Evolutionary conservation across 1,284 basidiomycete species (phyloP).

Genomic region (Sphaerobolus stellatus): DNA sequence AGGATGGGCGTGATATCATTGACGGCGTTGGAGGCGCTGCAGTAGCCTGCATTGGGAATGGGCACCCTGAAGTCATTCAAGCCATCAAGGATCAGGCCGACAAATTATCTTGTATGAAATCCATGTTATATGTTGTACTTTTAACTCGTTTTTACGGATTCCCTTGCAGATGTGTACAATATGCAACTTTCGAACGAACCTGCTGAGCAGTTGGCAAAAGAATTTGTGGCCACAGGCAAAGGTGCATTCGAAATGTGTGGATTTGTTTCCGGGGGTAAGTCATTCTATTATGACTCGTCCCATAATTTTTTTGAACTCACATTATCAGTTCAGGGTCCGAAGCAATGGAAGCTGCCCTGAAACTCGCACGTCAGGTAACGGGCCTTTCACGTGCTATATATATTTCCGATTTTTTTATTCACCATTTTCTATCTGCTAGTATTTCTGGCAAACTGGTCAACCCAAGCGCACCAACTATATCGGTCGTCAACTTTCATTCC

Average conservation of each 20-base stretch:
- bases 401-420: slow-evolving; percentile 11
- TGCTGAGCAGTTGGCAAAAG: slow-evolving; percentile 71
- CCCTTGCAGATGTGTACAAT: slow-evolving; percentile 68
- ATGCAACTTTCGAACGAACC: slow-evolving; percentile 76
- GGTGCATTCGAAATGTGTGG: slow-evolving; percentile 72
- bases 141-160: slow-evolving; percentile 10
- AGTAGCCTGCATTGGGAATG: slow-evolving; percentile 75
- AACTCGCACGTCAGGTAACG: slow-evolving; percentile 70
- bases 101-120: slow-evolving; percentile 62
- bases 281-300: background rate
- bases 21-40: slow-evolving; percentile 85
- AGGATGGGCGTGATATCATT: slow-evolving; percentile 64
- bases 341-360: slow-evolving; percentile 80
- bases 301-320: background rate
- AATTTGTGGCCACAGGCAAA: slow-evolving; percentile 57
- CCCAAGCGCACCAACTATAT: slow-evolving; percentile 74
- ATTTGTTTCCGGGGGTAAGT: slow-evolving; percentile 69
- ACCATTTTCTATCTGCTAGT: slow-evolving; percentile 40
- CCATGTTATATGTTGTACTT: slow-evolving; percentile 1
- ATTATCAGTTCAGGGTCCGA: slow-evolving; percentile 60
- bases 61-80: slow-evolving; percentile 65
- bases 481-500: slow-evolving; percentile 75
- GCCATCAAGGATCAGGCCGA: slow-evolving; percentile 78
- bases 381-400: too few relatives aligned
- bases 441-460: slow-evolving; percentile 68